Evolutionary conservation across 2,329 filamentous ascomycete species (phyloP), one percentile per base, ranked within the genome.

Genomic region (Hypoxylon sp.): DNA sequence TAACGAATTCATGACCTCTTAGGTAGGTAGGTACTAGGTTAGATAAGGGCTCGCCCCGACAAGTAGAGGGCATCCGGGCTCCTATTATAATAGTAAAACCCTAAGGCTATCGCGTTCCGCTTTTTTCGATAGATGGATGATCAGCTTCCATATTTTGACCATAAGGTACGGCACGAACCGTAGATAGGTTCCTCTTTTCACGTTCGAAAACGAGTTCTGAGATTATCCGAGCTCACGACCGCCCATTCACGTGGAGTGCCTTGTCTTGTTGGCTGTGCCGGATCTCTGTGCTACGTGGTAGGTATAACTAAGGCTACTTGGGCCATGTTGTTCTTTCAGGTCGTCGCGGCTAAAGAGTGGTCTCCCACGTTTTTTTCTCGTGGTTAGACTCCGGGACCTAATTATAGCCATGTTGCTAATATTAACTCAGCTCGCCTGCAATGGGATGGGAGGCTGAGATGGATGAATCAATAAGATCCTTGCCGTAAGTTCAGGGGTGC

Each of bases 241-340:
- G n/a, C n/a, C n/a, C n/a, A n/a, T n/a, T n/a, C 57, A 59, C 61
- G 60, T 64, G 60, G 61, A 15, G 26, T 22, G 37, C 30, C 17
- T 43, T 28, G 19, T 59, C 41, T 49, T n/a, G 56, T 52, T 55
- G 56, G 60, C 46, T 39, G 41, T 19, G 52, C 32, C 39, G 43
- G 43, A 55, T 66, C 64, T 60, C n/a, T 60, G 60, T 64, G 60
- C 20, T 55, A 58, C 59, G 56, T 61, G 64, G 64, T 60, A 64
- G 59, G 60, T 51, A 58, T 39, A 37, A 46, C 22, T 49, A 46
- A 59, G 59, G 34, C 63, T 52, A 50, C 47, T 52, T 6, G 15
- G 22, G 52, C 7, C 34, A 28, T 56, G 37, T 30, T 30, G 37
- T 19, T 43, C 46, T 44, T 37, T 48, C 49, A 37, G 49, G 46